phyloP scores from a whole-genome alignment of 805 yeast genomes.

The Jamesozyma piceae region DNA sequence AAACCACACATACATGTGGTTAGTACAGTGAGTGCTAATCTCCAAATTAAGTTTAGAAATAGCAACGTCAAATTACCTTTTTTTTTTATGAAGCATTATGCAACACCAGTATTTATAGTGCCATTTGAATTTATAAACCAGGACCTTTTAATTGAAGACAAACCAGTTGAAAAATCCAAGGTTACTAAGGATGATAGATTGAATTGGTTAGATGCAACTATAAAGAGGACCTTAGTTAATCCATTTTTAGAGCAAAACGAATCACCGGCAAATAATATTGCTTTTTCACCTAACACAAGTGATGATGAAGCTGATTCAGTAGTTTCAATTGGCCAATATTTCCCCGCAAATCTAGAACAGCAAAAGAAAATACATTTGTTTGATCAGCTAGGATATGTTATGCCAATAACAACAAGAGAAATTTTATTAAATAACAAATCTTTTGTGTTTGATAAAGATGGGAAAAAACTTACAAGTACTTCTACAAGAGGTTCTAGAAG shows the following conservation, averaged over 20 bases:
- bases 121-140: constrained; percentile 30
- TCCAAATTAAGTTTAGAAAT: constrained; percentile 30
- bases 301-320: constrained; percentile 10
- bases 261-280: constrained; percentile 2
- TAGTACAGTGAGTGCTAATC: constrained; percentile 29
- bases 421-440: constrained; percentile 6
- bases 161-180: constrained; percentile 1
- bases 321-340: constrained; percentile 21
- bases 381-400: constrained; percentile 24
- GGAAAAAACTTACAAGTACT: constrained; percentile 8
- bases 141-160: constrained; percentile 14
- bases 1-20: constrained; percentile 26
- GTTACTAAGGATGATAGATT: constrained; percentile 5
- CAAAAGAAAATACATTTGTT: constrained; percentile 19
- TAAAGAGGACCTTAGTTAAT: constrained; percentile 17
- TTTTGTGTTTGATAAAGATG: constrained; percentile 8
- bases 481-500: constrained; percentile 16
- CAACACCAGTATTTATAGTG: constrained; percentile 23
- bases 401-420: constrained; percentile 21
- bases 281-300: constrained; percentile 1
- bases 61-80: constrained; percentile 29
- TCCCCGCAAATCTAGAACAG: constrained; percentile 22
- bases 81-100: constrained; percentile 24
- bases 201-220: constrained; percentile 11
- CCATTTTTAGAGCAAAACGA: constrained; percentile 12